A percentile compares a stretch with the other conserved stretches of the same genome.
Evolutionary conservation across 371 early-diverging fungal species (phyloP).

Genomic region (Blastocladiella emersonii): DNA sequence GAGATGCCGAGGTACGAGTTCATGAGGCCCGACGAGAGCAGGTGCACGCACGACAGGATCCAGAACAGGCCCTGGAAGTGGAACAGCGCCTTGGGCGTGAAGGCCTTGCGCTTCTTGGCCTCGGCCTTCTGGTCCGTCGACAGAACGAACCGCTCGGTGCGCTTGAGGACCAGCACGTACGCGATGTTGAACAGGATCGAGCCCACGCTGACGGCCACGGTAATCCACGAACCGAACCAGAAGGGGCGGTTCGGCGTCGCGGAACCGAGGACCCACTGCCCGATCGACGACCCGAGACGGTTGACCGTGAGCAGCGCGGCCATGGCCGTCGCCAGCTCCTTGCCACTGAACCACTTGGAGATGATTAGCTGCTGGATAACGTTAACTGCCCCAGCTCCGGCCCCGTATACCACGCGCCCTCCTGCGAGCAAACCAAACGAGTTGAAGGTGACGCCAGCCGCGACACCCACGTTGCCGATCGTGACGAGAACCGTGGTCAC

Average conservation of each 20-base stretch:
- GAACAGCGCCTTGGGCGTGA: background rate
- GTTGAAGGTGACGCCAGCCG: background rate
- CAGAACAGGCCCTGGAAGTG: background rate
- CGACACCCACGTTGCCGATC: background rate
- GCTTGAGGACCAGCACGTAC: background rate
- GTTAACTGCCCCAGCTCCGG: background rate
- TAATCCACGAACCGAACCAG: background rate
- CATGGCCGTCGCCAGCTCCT: background rate
- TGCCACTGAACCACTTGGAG: background rate
- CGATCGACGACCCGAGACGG: background rate
- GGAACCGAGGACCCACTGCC: background rate
- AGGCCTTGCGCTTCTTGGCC: background rate
- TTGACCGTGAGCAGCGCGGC: background rate
- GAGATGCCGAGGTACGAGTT: background rate
- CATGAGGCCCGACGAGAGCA: background rate
- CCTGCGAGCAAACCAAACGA: background rate
- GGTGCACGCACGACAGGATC: background rate
- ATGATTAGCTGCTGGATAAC: background rate
- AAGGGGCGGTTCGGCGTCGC: background rate
- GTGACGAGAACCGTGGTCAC: background rate
- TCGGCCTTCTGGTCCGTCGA: background rate
- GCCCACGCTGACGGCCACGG: background rate
- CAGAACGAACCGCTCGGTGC: background rate
- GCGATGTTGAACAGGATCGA: background rate
- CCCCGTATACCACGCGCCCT: background rate